Evolutionary conservation across 1,139 yeast species (phyloP).

Genomic region (Sugiyamaella paludigena): DNA sequence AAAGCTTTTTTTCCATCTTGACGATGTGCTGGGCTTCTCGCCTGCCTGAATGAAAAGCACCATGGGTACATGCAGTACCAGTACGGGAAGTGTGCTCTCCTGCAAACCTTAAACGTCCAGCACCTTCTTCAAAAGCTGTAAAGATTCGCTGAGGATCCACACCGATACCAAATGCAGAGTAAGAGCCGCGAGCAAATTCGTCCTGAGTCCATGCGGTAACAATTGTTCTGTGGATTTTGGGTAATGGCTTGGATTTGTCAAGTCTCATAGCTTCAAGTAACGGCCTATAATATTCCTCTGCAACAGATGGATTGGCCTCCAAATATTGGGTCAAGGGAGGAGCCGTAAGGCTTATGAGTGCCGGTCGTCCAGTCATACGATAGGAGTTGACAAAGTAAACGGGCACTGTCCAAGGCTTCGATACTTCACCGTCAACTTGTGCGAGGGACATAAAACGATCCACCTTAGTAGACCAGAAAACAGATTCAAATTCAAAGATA

Average conservation of each 20-base stretch:
- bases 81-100: constrained; percentile 76
- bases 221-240: constrained; percentile 52
- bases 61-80: constrained; percentile 83
- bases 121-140: constrained; percentile 54
- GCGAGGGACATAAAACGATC: constrained; percentile 52
- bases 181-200: constrained; percentile 69
- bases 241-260: constrained; percentile 27
- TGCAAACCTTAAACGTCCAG: constrained; percentile 64
- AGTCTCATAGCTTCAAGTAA: constrained; percentile 34
- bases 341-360: constrained; percentile 63
- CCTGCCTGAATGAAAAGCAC: constrained; percentile 70
- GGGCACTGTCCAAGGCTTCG: constrained; percentile 44
- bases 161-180: constrained; percentile 62
- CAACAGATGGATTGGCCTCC: constrained; percentile 44
- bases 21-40: constrained; percentile 53
- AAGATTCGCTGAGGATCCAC: constrained; percentile 64
- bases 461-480: constrained; percentile 58
- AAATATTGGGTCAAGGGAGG: constrained; percentile 60
- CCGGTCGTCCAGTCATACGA: constrained; percentile 41
- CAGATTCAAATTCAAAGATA: constrained; percentile 61
- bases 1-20: background rate
- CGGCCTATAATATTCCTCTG: constrained; percentile 48
- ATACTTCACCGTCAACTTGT: constrained; percentile 12
- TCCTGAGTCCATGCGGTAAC: constrained; percentile 69
- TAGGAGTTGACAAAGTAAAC: constrained; percentile 47